phyloP scores from a whole-genome alignment of 2,329 filamentous ascomycete genomes.

The Paracoccidioides lutzii region DNA sequence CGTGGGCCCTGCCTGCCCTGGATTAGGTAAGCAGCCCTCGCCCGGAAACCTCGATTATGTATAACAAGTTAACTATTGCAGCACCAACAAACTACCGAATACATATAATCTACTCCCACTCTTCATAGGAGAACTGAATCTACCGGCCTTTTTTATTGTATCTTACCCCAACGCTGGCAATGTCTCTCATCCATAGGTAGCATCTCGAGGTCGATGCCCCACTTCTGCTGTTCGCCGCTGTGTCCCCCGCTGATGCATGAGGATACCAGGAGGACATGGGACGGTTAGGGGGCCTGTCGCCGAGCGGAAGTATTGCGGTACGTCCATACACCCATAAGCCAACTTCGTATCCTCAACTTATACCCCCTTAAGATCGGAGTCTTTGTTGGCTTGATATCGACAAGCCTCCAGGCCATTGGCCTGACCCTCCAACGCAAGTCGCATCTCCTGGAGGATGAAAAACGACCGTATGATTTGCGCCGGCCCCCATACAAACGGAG shows the following conservation, averaged over 20 bases:
- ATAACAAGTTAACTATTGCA: too few relatives aligned
- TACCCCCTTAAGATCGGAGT: constrained; percentile 61
- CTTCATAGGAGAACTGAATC: too few relatives aligned
- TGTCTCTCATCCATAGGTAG: neutral
- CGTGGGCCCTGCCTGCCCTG: neutral
- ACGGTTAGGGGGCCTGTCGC: constrained; percentile 61
- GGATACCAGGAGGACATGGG: constrained; percentile 43
- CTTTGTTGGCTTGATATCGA: constrained; percentile 82
- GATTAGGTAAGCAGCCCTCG: too few relatives aligned
- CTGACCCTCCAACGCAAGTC: constrained; percentile 95
- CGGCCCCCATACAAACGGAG: constrained; percentile 79
- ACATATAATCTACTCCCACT: neutral
- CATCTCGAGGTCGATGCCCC: neutral
- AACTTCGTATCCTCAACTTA: neutral
- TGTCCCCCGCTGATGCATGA: constrained; percentile 22
- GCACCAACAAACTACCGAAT: neutral
- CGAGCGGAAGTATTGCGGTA: constrained; percentile 65
- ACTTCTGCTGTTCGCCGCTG: constrained; percentile 29
- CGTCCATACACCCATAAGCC: constrained; percentile 19
- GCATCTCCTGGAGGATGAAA: constrained; percentile 94
- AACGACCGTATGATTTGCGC: constrained; percentile 61
- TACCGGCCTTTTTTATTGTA: neutral
- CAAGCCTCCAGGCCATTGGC: constrained; percentile 86
- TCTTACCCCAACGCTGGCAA: neutral
- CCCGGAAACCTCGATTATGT: too few relatives aligned